These are phyloP conservation scores for Carex scoparia DNA, from an alignment of 176 grass and related monocot species.

Conservation along the genomic window DNA sequence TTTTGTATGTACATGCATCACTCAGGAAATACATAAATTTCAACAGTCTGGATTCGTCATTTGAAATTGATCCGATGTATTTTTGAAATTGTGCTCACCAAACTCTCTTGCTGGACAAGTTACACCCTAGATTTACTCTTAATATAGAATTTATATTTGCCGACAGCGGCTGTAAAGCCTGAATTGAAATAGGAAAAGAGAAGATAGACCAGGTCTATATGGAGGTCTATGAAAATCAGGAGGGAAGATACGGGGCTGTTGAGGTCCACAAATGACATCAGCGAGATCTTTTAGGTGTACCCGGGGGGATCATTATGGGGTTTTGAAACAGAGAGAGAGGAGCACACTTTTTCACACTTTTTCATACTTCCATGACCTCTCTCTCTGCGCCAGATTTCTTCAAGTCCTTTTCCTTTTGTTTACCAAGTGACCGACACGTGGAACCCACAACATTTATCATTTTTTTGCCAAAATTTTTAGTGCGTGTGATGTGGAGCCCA, in stretches of 20 bases:
- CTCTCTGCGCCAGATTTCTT: neutral
- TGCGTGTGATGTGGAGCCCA: neutral
- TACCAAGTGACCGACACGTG: neutral
- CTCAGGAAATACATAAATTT: too few relatives aligned
- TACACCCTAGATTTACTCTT: too few relatives aligned
- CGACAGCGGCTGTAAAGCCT: too few relatives aligned
- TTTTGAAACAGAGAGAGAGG: neutral
- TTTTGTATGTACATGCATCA: too few relatives aligned
- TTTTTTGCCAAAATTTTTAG: too few relatives aligned
- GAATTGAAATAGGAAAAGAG: too few relatives aligned
- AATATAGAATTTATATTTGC: too few relatives aligned
- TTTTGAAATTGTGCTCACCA: too few relatives aligned
- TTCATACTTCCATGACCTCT: neutral
- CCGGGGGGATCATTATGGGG: slow-evolving; percentile 13
- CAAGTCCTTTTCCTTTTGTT: neutral
- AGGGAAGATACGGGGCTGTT: slow-evolving; percentile 18
- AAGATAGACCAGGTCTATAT: too few relatives aligned
- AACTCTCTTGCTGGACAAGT: too few relatives aligned
- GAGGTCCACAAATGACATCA: slow-evolving; percentile 16
- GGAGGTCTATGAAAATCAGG: neutral
- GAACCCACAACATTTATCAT: neutral
- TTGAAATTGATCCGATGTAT: too few relatives aligned
- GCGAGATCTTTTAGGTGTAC: slow-evolving; percentile 21
- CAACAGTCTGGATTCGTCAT: too few relatives aligned
- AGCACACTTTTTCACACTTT: neutral